A percentile compares a stretch with the other conserved stretches of the same genome.
Evolutionary conservation across 2,329 filamentous ascomycete genomes (phyloP).

Genomic region (Paracorniculantispora psalliotae): DNA sequence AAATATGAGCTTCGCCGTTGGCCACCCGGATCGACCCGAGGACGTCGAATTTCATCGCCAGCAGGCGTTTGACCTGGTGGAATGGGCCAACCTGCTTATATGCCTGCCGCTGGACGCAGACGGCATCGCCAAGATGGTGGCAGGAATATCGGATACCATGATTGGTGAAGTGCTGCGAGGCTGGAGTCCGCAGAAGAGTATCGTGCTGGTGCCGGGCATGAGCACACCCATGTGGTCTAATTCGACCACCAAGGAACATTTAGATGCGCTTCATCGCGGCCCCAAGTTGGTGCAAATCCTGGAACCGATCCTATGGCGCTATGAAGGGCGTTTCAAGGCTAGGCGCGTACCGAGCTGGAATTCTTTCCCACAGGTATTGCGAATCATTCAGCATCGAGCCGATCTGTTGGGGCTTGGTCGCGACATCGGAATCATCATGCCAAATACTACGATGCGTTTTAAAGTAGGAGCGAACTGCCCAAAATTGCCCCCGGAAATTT

Average conservation of each 20-base stretch:
- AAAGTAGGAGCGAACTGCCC: slow-evolving; percentile 31
- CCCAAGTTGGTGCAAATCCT: slow-evolving; percentile 86
- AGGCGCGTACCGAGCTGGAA: slow-evolving; percentile 58
- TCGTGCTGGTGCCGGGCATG: slow-evolving; percentile 84
- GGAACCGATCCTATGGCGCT: slow-evolving; percentile 77
- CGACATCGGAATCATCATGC: slow-evolving; percentile 56
- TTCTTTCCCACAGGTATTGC: slow-evolving; percentile 65
- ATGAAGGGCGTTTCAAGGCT: slow-evolving; percentile 47
- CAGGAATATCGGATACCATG: slow-evolving; percentile 75
- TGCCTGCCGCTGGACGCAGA: slow-evolving; percentile 82
- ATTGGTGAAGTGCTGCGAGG: slow-evolving; percentile 75
- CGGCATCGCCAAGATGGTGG: slow-evolving; percentile 80
- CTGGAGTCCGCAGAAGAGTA: slow-evolving; percentile 83
- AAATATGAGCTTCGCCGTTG: slow-evolving; percentile 41
- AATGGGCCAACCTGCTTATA: slow-evolving; percentile 84
- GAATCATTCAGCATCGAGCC: slow-evolving; percentile 71
- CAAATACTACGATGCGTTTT: slow-evolving; percentile 31
- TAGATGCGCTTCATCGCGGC: slow-evolving; percentile 75
- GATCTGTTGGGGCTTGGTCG: slow-evolving; percentile 69
- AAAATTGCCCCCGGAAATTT: slow-evolving; percentile 75
- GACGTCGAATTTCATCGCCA: slow-evolving; percentile 48
- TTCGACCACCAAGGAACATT: slow-evolving; percentile 80
- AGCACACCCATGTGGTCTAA: slow-evolving; percentile 86
- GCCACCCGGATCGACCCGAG: slow-evolving; percentile 32
- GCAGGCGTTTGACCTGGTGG: slow-evolving; percentile 62